These are phyloP conservation scores for Verticillium isaacii DNA, from an alignment of 2,329 filamentous ascomycete genomes.

Conservation along the genomic window DNA sequence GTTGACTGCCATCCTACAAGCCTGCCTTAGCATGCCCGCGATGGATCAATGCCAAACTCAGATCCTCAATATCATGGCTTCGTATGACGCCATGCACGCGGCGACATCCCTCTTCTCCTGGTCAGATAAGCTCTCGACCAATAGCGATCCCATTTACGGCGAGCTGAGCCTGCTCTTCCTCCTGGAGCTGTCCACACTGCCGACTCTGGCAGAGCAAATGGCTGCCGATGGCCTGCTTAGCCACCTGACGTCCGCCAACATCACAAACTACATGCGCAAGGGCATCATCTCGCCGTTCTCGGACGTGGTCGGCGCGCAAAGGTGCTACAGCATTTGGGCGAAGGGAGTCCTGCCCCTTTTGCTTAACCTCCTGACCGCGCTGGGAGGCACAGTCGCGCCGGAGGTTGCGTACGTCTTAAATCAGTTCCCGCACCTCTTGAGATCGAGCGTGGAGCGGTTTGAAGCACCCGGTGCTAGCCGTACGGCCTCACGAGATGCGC, in stretches of 20 bases:
- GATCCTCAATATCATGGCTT: slow-evolving; percentile 64
- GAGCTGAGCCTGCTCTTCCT: slow-evolving; percentile 88
- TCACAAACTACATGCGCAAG: slow-evolving; percentile 73
- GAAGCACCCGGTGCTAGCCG: slow-evolving; percentile 54
- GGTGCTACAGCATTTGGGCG: slow-evolving; percentile 86
- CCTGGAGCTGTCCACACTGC: slow-evolving; percentile 78
- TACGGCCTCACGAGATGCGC: slow-evolving; percentile 41
- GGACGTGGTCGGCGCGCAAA: slow-evolving; percentile 58
- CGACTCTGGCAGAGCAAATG: slow-evolving; percentile 79
- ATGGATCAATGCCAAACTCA: slow-evolving; percentile 68
- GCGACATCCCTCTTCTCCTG: slow-evolving; percentile 88
- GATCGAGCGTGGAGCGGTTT: slow-evolving; percentile 67
- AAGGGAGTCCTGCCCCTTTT: slow-evolving; percentile 83
- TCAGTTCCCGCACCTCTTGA: slow-evolving; percentile 76
- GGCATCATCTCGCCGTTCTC: slow-evolving; percentile 73
- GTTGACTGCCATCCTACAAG: slow-evolving; percentile 82
- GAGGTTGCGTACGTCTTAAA: slow-evolving; percentile 87
- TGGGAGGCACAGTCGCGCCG: slow-evolving; percentile 75
- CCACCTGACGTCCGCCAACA: slow-evolving; percentile 72
- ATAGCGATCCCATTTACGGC: slow-evolving; percentile 85
- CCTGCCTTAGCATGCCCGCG: slow-evolving; percentile 72
- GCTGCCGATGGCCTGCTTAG: slow-evolving; percentile 81
- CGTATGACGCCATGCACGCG: slow-evolving; percentile 71
- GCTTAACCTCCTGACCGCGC: slow-evolving; percentile 78
- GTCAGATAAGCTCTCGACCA: slow-evolving; percentile 75